These are phyloP conservation scores for Firmiana major DNA, from an alignment of 345 rosid species.

Conservation along the genomic window DNA sequence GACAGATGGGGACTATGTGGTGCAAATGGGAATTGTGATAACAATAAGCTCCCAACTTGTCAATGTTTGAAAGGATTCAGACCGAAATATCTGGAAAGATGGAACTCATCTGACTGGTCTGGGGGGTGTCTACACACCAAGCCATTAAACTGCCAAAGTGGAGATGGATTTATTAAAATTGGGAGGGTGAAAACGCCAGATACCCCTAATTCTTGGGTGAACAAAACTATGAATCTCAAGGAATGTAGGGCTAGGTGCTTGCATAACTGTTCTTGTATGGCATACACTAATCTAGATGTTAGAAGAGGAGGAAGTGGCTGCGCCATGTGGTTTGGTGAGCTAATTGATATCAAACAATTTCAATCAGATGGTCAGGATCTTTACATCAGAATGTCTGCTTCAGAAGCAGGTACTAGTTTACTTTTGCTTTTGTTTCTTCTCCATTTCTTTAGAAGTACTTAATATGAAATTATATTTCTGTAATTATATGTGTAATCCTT, in stretches of 20 bases:
- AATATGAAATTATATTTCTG: too few relatives aligned
- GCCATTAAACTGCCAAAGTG: conserved; percentile 24
- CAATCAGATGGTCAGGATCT: conserved; percentile 37
- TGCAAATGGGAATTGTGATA: conserved; percentile 31
- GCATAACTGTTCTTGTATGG: conserved; percentile 21
- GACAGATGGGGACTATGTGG: conserved; percentile 30
- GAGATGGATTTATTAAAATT: conserved; percentile 34
- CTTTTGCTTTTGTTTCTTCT: neutral
- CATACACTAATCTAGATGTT: conserved; percentile 6
- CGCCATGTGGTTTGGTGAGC: conserved; percentile 15
- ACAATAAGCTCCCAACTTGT: conserved; percentile 35
- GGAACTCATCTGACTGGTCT: conserved; percentile 40
- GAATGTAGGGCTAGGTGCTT: conserved; percentile 18
- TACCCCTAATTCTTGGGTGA: conserved; percentile 26
- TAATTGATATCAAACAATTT: conserved; percentile 17
- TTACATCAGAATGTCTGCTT: conserved; percentile 49
- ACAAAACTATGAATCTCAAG: conserved; percentile 1
- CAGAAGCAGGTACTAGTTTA: conserved; percentile 16
- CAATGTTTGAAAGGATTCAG: conserved; percentile 36
- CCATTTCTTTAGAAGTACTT: neutral
- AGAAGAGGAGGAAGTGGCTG: conserved; percentile 20
- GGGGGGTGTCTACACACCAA: conserved; percentile 37
- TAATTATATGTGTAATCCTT: neutral
- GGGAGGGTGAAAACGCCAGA: conserved; percentile 42
- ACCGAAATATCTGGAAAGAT: conserved; percentile 25